These are phyloP conservation scores for Moesziomyces sp. DNA, from an alignment of 1,284 basidiomycete species.

Conservation along the genomic window DNA sequence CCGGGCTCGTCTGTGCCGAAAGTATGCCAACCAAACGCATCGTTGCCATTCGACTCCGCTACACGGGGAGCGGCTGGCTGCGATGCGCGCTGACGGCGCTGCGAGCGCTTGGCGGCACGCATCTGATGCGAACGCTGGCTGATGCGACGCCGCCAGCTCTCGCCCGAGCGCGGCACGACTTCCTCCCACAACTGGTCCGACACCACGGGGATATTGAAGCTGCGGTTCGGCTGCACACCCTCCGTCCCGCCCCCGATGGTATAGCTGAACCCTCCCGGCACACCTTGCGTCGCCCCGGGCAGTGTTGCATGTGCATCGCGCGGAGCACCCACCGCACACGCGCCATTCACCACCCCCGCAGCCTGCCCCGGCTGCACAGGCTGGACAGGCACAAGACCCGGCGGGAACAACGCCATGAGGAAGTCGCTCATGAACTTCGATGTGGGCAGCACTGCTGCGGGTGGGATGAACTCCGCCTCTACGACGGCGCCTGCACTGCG, in stretches of 20 bases:
- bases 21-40: conserved; percentile 31
- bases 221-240: conserved; percentile 22
- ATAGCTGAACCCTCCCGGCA: conserved; percentile 17
- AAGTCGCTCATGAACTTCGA: conserved; percentile 44
- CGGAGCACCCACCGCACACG: conserved; percentile 8
- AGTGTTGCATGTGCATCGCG: conserved; percentile 1
- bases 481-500: conserved; percentile 49
- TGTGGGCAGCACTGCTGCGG: conserved; percentile 27
- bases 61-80: neutral
- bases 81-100: conserved; percentile 15
- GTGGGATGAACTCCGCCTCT: conserved; percentile 48
- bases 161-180: conserved; percentile 40
- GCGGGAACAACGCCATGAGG: conserved; percentile 34
- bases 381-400: conserved; percentile 19
- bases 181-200: conserved; percentile 54
- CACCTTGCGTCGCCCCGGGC: no score
- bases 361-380: conserved; percentile 1
- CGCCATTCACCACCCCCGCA: neutral
- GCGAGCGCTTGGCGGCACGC: conserved; percentile 5
- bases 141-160: conserved; percentile 29
- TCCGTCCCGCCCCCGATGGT: conserved; percentile 18
- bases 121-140: conserved; percentile 19
- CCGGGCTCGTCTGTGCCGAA: conserved; percentile 27
- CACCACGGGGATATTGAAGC: conserved; percentile 35
- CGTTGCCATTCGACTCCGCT: neutral